A percentile compares a stretch with the other conserved stretches of the same genome.
Conservation (phyloP, 2,329 filamentous ascomycete species). For the Aspergillus calidoustus region DNA sequence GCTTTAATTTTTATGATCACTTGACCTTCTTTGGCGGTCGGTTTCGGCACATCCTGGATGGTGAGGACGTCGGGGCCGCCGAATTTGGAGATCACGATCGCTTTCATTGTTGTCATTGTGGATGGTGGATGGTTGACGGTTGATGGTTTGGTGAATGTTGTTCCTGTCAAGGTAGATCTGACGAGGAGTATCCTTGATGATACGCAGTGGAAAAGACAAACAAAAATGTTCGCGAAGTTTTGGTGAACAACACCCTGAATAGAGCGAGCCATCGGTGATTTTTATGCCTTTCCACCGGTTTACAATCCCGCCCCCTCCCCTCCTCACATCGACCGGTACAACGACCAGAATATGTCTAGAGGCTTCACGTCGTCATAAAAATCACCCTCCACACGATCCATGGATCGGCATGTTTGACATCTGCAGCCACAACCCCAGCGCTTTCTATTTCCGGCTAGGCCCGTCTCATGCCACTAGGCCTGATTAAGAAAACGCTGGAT, state of each 20-base stretch:
- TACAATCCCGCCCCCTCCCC: no score
- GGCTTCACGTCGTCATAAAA: not conserved
- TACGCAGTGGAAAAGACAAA: no score
- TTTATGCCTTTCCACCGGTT: no score
- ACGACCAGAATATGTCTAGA: no score
- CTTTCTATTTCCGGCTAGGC: not conserved
- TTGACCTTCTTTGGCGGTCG: not conserved
- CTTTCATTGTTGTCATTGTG: slow-evolving; percentile 6
- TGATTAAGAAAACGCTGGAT: not conserved
- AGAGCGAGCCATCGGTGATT: no score
- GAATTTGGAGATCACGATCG: slow-evolving; percentile 12
- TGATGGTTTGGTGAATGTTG: not conserved
- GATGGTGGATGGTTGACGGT: no score
- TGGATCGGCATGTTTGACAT: not conserved
- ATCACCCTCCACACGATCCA: not conserved
- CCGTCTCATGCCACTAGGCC: not conserved
- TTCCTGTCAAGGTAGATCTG: no score
- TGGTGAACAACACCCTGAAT: no score
- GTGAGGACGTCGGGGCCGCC: slow-evolving; percentile 7
- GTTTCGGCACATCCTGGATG: slow-evolving; percentile 12
- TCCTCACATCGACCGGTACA: not conserved
- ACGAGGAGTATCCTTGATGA: no score
- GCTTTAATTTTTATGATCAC: slow-evolving; percentile 14
- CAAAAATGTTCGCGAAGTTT: no score
- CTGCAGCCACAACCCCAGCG: not conserved